Evolutionary conservation across 768 basidiomycete species (phyloP), one percentile per base, ranked within the genome.

Genomic region (Boletellus emodensis): DNA sequence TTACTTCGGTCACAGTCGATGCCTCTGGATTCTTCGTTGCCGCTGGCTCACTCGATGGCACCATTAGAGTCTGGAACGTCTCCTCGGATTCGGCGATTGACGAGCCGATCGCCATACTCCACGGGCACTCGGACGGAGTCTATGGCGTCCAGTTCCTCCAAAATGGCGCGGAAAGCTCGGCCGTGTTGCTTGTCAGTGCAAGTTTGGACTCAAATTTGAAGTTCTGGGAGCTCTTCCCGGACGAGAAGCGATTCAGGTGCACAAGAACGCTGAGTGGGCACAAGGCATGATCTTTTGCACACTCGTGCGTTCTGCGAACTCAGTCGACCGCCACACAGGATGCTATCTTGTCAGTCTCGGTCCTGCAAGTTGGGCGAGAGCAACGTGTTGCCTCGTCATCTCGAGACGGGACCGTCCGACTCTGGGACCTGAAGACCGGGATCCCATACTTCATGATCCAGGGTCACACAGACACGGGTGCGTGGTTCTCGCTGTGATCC

Each of bases 31-130:
- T 66, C 41, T 70, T 76, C 48, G 72, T 80, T 17, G 80, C 78
- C 34, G 74, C 79, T 33, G 80, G 79, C 9, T 71, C 71, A 30
- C 70, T 82, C n/a, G 79, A 81, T 58, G 75, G 75, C 20, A 65
- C 73, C 48, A 68, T 81, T 28, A 71, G 80, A 45, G 68, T 82
- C 12, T 82, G 80, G 80, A 72, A 79, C 51, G 64, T 75, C 46
- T 58, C 65, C 39, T 72, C 71, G 4, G 77, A 72, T 12, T 53
- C 52, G n/a, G 62, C 68, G 24, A 46, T 17, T 15, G 48, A 51
- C 5, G 47, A 43, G 6, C 65, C 65, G 10, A 54, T 65, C 35
- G 50, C 56, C 37, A 30, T 48, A 28, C 55, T 70, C 22, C 53
- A 53, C 30, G 66, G 64, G 3, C 68, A 70, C 42, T 53, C 52